Evolutionary conservation across 2,329 filamentous ascomycete species (phyloP), one percentile per base, ranked within the genome.

Genomic region (Sporothrix curviconia): DNA sequence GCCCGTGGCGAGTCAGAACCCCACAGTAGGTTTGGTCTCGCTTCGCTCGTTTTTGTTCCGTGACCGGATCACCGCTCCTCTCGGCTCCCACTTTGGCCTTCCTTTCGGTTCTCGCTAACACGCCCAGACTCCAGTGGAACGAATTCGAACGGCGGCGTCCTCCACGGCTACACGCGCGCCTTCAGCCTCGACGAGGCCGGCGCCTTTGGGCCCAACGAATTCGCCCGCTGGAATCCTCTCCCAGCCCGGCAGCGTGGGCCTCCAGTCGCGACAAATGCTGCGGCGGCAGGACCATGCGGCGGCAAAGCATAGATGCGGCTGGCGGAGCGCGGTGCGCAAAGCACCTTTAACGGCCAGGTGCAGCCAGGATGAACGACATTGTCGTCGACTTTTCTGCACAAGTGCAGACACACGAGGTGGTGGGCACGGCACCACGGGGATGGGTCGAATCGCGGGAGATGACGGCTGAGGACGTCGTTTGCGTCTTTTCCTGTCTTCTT

Each of bases 281-380:
- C 76, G 86, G 58, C 80, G 28, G 78, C 64, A 83, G 81, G 63
- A 76, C 83, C 47, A 78, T 84, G 65, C 76, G 85, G 54, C 78
- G 86, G 56, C 84, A 91, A 68, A 82, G 80, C 65, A 88, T n/a
- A 88, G 68, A 85, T 90, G 37, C 81, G 88, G 63, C 76, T 95
- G 56, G 86, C 87, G 8, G 78, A n/a, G 84, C 63, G 79, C 82
- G 1, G 86, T 92, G 50, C 79, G 89, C 62, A 92, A n/a, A 90
- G 69, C 88, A 94, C 71, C n/a, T 94, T 94, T 74, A 94, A 94
- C 68, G 84, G 83, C 34, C 78, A 89, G 63, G 87, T n/a, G 86
- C 15, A 82, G 92, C 40, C 86, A 85, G 62, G 90, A 95, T n/a
- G 74, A 90, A 86, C 67, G 89, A 94, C 65, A 85, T 91, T 63